Evolutionary conservation across 2,329 filamentous ascomycete genomes (phyloP).

Genomic region (Tolypocladium paradoxum): DNA sequence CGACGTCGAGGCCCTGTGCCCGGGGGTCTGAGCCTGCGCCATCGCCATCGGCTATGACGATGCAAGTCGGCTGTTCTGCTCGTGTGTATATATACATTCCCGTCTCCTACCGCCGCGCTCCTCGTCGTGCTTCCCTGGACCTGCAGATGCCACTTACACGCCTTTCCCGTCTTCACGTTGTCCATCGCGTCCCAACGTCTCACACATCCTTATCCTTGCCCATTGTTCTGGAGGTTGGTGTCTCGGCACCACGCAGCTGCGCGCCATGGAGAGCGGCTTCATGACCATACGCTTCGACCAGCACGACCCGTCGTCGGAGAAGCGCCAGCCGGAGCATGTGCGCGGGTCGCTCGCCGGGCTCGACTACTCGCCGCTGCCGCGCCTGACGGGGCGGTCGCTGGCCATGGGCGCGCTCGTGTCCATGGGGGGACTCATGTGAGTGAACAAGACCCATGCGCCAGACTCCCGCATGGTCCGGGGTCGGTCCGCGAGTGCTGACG

Average conservation of each 20-base stretch:
- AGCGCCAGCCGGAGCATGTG: constrained; percentile 14
- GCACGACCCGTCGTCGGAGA: constrained; percentile 29
- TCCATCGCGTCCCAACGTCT: background rate
- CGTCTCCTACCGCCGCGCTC: background rate
- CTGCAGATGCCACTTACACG: background rate
- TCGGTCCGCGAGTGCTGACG: background rate
- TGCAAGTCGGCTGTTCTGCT: background rate
- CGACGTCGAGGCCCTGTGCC: background rate
- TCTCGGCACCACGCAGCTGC: background rate
- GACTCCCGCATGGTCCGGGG: too few species aligned
- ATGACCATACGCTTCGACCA: constrained; percentile 30
- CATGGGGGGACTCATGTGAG: constrained; percentile 34
- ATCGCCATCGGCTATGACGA: background rate
- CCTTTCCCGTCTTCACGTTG: accelerated
- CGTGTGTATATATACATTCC: background rate
- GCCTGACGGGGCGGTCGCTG: constrained; percentile 25
- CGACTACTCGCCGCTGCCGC: constrained; percentile 33
- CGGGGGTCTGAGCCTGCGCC: background rate
- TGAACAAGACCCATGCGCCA: too few species aligned
- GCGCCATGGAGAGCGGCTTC: constrained; percentile 9
- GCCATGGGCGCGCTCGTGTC: constrained; percentile 29
- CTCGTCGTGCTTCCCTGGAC: background rate
- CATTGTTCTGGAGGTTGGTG: background rate
- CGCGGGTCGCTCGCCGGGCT: constrained; percentile 25
- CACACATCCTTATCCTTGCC: background rate